Evolutionary conservation across 257 asterid species (phyloP), one percentile per base, ranked within the genome.

Genomic region (Gentiana straminea): DNA sequence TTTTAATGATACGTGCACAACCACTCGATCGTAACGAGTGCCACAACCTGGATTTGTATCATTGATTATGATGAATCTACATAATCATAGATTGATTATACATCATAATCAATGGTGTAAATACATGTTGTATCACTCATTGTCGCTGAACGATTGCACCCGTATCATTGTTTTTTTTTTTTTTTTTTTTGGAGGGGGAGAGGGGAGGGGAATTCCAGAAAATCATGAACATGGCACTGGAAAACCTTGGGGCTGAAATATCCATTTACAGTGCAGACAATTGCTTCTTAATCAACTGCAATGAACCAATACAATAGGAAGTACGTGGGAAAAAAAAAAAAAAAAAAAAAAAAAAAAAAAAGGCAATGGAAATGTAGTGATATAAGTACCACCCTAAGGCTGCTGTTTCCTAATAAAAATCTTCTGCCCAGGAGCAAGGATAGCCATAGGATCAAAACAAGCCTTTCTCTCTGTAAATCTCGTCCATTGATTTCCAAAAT

Each of bases 371-470:
- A 32, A 33, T 7, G 0, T 8, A 4, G 24, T 4, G 6, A 33
- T 43, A 58, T 3, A 6, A 50, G 33, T 1, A 64, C 33, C 11
- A 13, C 4, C 51, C 64, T 74, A 81, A 65, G 65, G 75, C 61
- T 62, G 70, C 56, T 72, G 73, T 63, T 79, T 84, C 69, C 94
- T 82, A 5, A 79, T 66, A 62, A 89, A 89, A 13, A 89, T 86
- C 61, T 81, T 84, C 68, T 89, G 97, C 0, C 97, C 94, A 55
- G 97, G 97, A 3, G 96, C 94, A 77, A 87, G 96, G 68, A 87
- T 66, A 9, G 94, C 95, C 89, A 72, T 76, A 8, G 94, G 96
- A 80, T 90, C 96, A 62, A 82, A 90, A 52, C 67, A 35, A 3
- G 74, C 58, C 53, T 86, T 90, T 49, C 88, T 79, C 3, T 84